Evolutionary conservation across 768 basidiomycete species (phyloP).

Genomic region (Crassisporium funariophilum): DNA sequence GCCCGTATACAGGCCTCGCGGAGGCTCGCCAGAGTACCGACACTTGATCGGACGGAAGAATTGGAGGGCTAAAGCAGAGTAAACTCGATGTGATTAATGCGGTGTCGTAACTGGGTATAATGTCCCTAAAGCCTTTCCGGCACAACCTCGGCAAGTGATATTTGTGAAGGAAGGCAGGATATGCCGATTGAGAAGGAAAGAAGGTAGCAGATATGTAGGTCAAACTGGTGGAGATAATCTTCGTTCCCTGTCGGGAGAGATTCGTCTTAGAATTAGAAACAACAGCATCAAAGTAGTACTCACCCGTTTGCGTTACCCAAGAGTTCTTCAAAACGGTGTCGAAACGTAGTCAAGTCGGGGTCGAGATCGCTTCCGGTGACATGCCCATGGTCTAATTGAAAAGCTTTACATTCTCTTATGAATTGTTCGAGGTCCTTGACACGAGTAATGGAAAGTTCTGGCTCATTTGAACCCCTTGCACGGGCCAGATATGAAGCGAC

Average conservation of each 20-base stretch:
- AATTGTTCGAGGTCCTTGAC: constrained; percentile 65
- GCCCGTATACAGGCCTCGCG: no score
- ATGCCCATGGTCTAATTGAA: constrained; percentile 56
- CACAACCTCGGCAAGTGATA: no score
- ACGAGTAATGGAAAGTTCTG: constrained; percentile 55
- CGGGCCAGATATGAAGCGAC: constrained; percentile 76
- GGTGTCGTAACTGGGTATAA: no score
- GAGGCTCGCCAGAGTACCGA: no score
- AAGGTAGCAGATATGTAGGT: background rate
- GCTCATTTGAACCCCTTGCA: constrained; percentile 67
- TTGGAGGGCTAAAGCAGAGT: no score
- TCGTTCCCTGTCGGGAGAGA: constrained; percentile 3
- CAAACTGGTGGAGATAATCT: constrained; percentile 5
- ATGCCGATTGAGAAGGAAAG: no score
- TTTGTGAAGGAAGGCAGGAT: no score
- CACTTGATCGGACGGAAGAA: no score
- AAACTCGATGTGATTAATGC: no score
- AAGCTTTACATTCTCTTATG: constrained; percentile 58
- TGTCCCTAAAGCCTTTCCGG: no score
- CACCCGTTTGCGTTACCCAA: constrained; percentile 18
- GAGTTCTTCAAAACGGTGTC: constrained; percentile 43
- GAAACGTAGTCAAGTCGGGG: constrained; percentile 33
- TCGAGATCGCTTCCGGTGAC: constrained; percentile 37
- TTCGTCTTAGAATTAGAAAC: background rate
- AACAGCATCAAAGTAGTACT: background rate